Evolutionary conservation across 306 rosid species (phyloP).

Genomic region (Prunus dulcis): DNA sequence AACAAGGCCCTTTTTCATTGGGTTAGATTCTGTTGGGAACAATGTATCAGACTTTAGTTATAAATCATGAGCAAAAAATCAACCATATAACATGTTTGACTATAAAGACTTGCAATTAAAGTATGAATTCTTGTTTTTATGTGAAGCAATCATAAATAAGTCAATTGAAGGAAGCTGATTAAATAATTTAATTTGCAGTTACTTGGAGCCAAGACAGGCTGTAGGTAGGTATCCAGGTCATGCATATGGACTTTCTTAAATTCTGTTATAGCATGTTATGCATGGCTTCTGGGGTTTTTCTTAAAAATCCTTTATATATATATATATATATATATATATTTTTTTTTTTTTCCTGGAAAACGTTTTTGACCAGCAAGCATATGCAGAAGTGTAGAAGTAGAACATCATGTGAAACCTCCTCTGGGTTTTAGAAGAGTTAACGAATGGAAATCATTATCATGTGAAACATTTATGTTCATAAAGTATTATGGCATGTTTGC

Average conservation of each 20-base stretch:
- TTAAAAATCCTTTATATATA: neutral
- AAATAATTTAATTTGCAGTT: conserved; percentile 36
- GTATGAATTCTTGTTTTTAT: neutral
- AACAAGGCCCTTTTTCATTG: too few relatives aligned
- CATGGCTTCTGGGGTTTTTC: conserved; percentile 17
- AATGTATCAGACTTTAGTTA: neutral
- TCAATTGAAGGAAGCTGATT: conserved; percentile 21
- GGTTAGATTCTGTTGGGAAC: too few relatives aligned
- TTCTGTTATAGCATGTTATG: conserved; percentile 30
- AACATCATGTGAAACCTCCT: neutral
- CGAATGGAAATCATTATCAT: neutral
- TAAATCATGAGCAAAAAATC: neutral
- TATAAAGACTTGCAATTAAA: conserved; percentile 1
- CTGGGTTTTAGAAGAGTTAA: neutral
- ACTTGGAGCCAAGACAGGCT: conserved; percentile 44
- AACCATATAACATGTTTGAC: conserved; percentile 3
- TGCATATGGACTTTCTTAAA: conserved; percentile 24
- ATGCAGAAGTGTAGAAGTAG: conserved; percentile 21
- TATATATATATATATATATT: neutral
- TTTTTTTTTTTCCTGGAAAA: conserved; percentile 16
- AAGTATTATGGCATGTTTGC: conserved; percentile 15
- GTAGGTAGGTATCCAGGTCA: conserved; percentile 41
- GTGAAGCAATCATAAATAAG: conserved; percentile 13
- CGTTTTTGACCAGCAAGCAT: conserved; percentile 34
- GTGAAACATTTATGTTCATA: neutral